Percentiles rank a stretch among this genome's conserved stretches.
phyloP scores from a whole-genome alignment of 352 stramenopile genomes.

The Phytophthora capsici region DNA sequence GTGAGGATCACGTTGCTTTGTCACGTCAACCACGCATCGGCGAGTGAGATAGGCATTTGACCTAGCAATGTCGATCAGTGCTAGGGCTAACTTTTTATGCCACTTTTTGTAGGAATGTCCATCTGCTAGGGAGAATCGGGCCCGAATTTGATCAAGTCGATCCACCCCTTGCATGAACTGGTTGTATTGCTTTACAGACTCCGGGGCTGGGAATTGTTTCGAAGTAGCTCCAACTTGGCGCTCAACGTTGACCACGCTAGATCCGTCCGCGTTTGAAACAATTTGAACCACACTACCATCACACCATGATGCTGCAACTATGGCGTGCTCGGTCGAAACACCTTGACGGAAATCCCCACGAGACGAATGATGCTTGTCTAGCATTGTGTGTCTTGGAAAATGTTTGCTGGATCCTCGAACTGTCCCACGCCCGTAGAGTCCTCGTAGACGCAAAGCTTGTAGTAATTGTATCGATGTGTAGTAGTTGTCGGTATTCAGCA shows the following conservation, averaged over 20 bases:
- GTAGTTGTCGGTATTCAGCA: conserved; percentile 43
- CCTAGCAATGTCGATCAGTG: neutral
- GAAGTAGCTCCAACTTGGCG: neutral
- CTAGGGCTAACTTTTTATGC: neutral
- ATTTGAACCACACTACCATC: conserved; percentile 30
- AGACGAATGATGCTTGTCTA: conserved; percentile 4
- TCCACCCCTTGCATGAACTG: neutral
- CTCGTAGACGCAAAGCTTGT: conserved; percentile 21
- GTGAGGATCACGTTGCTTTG: neutral
- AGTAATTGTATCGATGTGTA: conserved; percentile 38
- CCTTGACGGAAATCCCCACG: conserved; percentile 21
- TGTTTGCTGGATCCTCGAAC: conserved; percentile 20
- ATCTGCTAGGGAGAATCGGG: neutral
- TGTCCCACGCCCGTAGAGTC: conserved; percentile 23
- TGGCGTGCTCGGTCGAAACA: conserved; percentile 14
- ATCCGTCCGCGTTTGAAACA: conserved; percentile 21
- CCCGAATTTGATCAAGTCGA: neutral
- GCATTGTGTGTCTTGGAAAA: conserved; percentile 20
- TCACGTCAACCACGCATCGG: neutral
- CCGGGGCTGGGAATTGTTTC: neutral
- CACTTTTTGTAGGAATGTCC: neutral
- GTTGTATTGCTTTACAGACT: neutral
- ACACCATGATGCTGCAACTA: conserved; percentile 30
- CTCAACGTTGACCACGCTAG: neutral
- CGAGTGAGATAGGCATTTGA: neutral